These are phyloP conservation scores for Silene vulgaris DNA, from an alignment of 179 eudicot genomes.

Conservation along the genomic window DNA sequence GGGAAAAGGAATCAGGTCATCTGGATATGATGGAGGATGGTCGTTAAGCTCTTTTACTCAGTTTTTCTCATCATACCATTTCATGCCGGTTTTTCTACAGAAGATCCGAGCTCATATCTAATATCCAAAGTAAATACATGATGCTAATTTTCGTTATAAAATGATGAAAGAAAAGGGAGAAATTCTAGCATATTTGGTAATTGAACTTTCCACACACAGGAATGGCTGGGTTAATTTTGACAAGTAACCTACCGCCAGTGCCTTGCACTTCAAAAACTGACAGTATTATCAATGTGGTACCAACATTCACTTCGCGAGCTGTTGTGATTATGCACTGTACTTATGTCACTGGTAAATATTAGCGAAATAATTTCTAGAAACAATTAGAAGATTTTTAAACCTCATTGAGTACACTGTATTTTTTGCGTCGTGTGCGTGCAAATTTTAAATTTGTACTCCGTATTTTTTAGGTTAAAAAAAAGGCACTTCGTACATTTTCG, in stretches of 20 bases:
- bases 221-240: conserved; percentile 12
- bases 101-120: neutral
- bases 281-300: no score
- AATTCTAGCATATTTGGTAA: neutral
- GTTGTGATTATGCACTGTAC: neutral
- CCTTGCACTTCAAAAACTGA: no score
- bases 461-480: no score
- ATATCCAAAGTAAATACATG: conserved; percentile 13
- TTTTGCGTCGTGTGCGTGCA: neutral
- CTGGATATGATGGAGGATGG: conserved; percentile 26
- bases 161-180: neutral
- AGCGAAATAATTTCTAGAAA: neutral
- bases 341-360: neutral
- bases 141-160: neutral
- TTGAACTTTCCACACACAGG: conserved; percentile 5
- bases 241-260: neutral
- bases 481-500: no score
- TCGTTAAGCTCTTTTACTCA: conserved; percentile 19
- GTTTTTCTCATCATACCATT: neutral
- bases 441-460: no score
- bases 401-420: neutral
- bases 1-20: conserved; percentile 32
- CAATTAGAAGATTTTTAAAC: neutral
- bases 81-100: conserved; percentile 4
- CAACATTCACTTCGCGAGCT: no score